Conservation (phyloP, 371 early-diverging fungal species). For the Syncephalis plumigaleata region DNA sequence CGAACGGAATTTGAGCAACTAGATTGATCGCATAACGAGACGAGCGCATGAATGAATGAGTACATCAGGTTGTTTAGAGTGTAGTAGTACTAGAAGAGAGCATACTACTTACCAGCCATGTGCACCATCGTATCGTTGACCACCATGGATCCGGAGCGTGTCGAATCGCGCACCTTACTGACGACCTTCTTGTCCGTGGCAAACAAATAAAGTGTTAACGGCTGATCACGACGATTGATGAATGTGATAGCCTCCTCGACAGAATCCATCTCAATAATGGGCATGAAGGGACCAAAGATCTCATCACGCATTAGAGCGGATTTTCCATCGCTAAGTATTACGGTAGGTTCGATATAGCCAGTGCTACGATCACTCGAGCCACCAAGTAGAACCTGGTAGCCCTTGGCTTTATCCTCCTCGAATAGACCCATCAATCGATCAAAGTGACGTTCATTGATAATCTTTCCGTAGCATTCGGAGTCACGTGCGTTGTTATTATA, state of each 20-base stretch:
- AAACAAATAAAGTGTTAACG: slow-evolving; percentile 49
- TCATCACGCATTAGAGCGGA: slow-evolving; percentile 49
- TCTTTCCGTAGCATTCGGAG: slow-evolving; percentile 38
- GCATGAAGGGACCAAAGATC: slow-evolving; percentile 78
- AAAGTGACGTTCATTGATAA: slow-evolving; percentile 55
- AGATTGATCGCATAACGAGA: too few species aligned
- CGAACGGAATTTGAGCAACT: slow-evolving; percentile 67
- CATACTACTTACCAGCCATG: slow-evolving; percentile 18
- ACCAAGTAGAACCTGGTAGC: slow-evolving; percentile 22
- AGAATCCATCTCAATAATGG: slow-evolving; percentile 47
- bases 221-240: slow-evolving; percentile 37
- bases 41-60: background rate
- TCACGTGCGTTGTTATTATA: slow-evolving; percentile 29
- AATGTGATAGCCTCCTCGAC: slow-evolving; percentile 53
- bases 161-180: slow-evolving; percentile 9
- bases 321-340: slow-evolving; percentile 28
- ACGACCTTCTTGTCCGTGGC: slow-evolving; percentile 12
- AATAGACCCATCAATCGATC: slow-evolving; percentile 44
- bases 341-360: slow-evolving; percentile 42
- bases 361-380: slow-evolving; percentile 34
- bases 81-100: background rate
- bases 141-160: slow-evolving; percentile 55
- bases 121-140: slow-evolving; percentile 73
- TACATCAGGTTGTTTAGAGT: background rate
- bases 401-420: slow-evolving; percentile 8